These are phyloP conservation scores for Prunus dulcis DNA, from an alignment of 306 rosid genomes.

Conservation along the genomic window DNA sequence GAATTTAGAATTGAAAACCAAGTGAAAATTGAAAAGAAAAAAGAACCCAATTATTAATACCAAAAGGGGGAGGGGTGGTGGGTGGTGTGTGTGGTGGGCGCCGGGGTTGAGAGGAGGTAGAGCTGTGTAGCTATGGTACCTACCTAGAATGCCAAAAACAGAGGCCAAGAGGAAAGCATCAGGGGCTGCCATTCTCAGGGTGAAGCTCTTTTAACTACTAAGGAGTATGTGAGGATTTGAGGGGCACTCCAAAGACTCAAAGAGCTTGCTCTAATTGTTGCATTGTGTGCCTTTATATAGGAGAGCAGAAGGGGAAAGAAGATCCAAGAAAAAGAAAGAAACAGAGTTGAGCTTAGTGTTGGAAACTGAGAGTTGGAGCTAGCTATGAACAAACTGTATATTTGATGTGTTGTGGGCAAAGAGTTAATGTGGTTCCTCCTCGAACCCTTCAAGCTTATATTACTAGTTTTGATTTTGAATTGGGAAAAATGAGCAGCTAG, in stretches of 20 bases:
- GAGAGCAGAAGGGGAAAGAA: not conserved
- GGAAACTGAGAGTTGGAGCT: not conserved
- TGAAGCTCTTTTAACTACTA: not conserved
- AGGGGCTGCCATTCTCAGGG: conserved; percentile 25
- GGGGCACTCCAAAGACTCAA: conserved; percentile 9
- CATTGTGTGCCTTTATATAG: not conserved
- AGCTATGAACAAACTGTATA: not conserved
- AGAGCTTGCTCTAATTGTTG: not conserved
- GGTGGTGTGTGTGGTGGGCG: too few species aligned
- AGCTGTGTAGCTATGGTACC: not conserved
- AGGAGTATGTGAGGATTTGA: not conserved
- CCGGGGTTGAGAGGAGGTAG: not conserved
- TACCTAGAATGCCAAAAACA: conserved; percentile 48
- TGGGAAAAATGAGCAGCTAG: not conserved
- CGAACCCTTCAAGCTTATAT: too few species aligned
- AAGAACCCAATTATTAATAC: not conserved
- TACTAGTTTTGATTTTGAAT: not conserved
- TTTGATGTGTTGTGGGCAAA: not conserved
- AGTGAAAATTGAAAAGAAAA: not conserved
- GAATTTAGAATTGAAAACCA: not conserved
- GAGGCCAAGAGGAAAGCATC: conserved; percentile 22
- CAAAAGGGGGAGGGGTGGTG: too few species aligned
- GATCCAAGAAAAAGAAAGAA: not conserved
- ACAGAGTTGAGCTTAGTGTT: not conserved
- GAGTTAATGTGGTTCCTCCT: not conserved